Evolutionary conservation across 1,139 yeast species (phyloP).

Genomic region (Lodderomyces oxycetoniae): DNA sequence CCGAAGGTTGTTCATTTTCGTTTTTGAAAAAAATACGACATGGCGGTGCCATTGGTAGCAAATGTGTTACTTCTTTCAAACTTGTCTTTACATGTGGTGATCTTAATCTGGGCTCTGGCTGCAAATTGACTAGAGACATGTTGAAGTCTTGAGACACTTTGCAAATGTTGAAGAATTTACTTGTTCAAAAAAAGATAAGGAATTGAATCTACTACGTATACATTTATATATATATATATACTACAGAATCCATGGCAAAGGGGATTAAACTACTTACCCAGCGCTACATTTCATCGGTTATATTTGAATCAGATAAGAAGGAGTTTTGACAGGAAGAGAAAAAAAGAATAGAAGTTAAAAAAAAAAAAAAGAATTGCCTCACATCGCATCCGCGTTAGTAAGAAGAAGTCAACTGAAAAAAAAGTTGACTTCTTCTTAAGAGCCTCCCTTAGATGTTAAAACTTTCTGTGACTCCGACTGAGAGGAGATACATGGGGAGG

Average conservation of each 20-base stretch:
- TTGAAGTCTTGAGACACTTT: conserved; percentile 11
- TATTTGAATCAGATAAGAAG: background rate
- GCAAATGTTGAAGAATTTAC: background rate
- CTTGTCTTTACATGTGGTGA: conserved; percentile 40
- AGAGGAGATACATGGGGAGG: too few species aligned
- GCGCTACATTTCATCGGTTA: too few species aligned
- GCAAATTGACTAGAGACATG: conserved; percentile 14
- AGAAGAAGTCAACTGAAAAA: too few species aligned
- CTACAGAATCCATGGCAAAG: too few species aligned
- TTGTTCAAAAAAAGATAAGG: background rate
- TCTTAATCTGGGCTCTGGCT: conserved; percentile 9
- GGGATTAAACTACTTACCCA: too few species aligned
- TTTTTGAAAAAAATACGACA: conserved; percentile 55
- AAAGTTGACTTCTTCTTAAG: too few species aligned
- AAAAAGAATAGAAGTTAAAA: too few species aligned
- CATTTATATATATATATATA: conserved; percentile 1
- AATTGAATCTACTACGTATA: background rate
- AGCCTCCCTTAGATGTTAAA: too few species aligned
- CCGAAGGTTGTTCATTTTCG: conserved; percentile 66
- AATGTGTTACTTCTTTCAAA: conserved; percentile 32
- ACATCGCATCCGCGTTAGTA: too few species aligned
- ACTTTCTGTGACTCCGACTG: too few species aligned
- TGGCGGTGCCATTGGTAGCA: conserved; percentile 29
- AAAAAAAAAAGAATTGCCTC: too few species aligned
- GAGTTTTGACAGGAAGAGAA: background rate